Base-by-base conservation (phyloP, 768 basidiomycete genomes). In the Candolleomyces efflorescens region DNA sequence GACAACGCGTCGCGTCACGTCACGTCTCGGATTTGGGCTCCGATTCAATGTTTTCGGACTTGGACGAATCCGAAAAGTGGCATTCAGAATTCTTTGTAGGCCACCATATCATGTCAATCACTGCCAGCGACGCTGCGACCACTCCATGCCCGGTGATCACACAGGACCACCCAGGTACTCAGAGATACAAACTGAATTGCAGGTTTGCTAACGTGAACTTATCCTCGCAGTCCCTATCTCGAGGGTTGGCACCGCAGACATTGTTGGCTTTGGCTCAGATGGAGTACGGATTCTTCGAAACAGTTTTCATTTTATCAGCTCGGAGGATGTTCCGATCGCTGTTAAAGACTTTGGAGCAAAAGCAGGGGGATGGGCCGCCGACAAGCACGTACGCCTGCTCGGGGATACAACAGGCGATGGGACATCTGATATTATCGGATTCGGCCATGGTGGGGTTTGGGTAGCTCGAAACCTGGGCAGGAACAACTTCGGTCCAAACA, bases 221-320 rank as follows among this genome's bases (percentile, higher is more conserved):
- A n/a, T n/a, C n/a, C 2, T 32, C 7, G 32, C 23, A 54, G 53
- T 54, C 22, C 53, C 53, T 13, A 39, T 20, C 20, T 6, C 18
- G 0, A n/a, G 53, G 1, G 53, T 36, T 24, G 53, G 53, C n/a
- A 54, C 53, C 23, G 53, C 53, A 38, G 53, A 54, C 38, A 54
- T 54, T 23, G 26, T 54, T 54, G 53, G 53, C 20, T 54, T 54
- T 27, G 53, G 53, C 39, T 41, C 44, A 37, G 53, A 54, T 27
- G 53, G 53, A 17, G 53, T 54, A 2, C 7, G 22, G 9, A 54
- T 54, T 18, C 32, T 54, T 18, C 53, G 53, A 15, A 54, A 54
- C 41, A 44, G n/a, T 23, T 11, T 54, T 36, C 53, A 36, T 3
- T 22, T 41, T 27, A 9, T 6, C 43, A 44, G 17, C 43, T 9